Evolutionary conservation across 768 basidiomycete genomes (phyloP).

Genomic region (Podaxis sp.): DNA sequence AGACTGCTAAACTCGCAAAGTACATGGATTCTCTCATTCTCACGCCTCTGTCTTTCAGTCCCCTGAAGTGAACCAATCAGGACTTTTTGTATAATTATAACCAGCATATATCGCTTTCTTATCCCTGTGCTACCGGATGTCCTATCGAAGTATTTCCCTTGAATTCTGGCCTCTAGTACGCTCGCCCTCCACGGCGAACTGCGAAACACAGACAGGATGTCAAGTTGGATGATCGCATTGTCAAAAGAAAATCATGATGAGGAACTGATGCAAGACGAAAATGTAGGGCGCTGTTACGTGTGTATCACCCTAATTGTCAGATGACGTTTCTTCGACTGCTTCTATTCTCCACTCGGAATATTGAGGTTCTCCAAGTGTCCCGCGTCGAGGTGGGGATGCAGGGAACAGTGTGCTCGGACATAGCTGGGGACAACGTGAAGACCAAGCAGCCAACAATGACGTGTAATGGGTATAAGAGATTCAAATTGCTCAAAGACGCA

Average conservation of each 20-base stretch:
- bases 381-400: not conserved
- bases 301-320: not conserved
- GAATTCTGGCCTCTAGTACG: not conserved
- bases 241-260: not conserved
- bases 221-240: not conserved
- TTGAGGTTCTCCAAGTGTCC: not conserved
- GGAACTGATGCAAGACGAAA: not conserved
- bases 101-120: conserved; percentile 5
- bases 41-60: conserved; percentile 75
- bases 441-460: too few species aligned
- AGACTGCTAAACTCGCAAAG: conserved; percentile 88
- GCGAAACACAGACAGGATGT: not conserved
- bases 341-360: not conserved
- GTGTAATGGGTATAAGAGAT: too few species aligned
- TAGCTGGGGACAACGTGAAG: not conserved
- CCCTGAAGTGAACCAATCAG: conserved; percentile 56
- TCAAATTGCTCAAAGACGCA: too few species aligned
- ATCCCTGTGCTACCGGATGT: not conserved
- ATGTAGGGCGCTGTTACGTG: not conserved
- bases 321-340: not conserved
- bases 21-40: conserved; percentile 87
- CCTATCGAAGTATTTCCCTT: conserved; percentile 1
- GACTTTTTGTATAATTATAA: not conserved
- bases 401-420: not conserved
- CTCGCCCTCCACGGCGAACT: not conserved